These are phyloP conservation scores for Citrus hindsii DNA, from an alignment of 345 rosid species.

Conservation along the genomic window DNA sequence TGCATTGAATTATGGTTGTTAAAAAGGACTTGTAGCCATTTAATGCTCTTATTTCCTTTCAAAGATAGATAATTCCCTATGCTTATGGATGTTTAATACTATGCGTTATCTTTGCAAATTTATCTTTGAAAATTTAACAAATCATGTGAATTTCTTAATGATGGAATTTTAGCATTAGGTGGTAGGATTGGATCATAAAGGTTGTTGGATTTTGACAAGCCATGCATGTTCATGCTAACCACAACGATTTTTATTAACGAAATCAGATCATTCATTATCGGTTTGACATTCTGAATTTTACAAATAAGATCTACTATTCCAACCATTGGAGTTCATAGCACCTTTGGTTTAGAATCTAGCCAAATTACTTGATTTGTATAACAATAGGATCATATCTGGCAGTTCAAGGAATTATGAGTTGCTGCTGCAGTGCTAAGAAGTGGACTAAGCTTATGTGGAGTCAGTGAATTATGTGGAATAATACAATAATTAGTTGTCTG, in stretches of 20 bases:
- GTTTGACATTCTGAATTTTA: background rate
- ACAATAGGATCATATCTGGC: background rate
- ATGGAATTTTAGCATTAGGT: background rate
- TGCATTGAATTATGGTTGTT: background rate
- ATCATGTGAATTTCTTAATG: background rate
- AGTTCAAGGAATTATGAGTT: background rate
- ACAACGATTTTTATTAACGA: background rate
- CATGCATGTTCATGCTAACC: background rate
- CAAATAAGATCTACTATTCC: background rate
- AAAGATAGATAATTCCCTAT: background rate
- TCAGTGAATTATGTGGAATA: background rate
- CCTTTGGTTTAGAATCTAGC: background rate
- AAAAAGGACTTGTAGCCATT: background rate
- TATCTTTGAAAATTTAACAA: background rate
- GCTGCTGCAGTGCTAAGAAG: background rate
- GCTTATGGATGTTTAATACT: background rate
- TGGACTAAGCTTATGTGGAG: background rate
- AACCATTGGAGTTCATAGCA: background rate
- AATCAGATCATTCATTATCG: background rate
- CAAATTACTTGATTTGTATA: background rate
- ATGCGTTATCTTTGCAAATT: background rate
- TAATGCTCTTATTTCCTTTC: background rate
- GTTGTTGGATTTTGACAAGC: background rate
- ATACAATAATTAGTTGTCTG: background rate
- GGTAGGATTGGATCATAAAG: background rate